Base-by-base conservation (phyloP, 2,329 filamentous ascomycete species). In the Dactylellina sp. region DNA sequence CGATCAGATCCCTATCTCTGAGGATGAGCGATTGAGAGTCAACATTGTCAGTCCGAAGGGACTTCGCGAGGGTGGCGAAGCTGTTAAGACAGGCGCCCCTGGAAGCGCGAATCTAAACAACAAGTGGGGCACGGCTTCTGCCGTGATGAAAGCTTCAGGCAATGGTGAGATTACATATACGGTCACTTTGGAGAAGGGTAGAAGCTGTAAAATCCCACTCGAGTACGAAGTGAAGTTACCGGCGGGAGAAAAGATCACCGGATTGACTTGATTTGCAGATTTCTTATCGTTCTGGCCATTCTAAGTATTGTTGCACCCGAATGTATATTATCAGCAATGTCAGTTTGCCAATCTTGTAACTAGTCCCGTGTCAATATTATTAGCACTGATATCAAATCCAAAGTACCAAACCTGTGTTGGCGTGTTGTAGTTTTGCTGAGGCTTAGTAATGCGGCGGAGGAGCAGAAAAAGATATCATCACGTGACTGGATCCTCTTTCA, bases 221-320 rank as follows among this genome's bases (percentile, higher is more conserved):
- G 87, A 89, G 81, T 91, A 90, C 80, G 84, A 86, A 71, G 84
- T 88, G 16, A 83, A 83, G 20, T 82, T 86, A 76, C 88, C 88
- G 0, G 80, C 80, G 14, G 84, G 84, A 7, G 85, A 87, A 74
- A 79, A 76, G 5, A 82, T 83, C 28, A 52, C 60, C n/a, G 68
- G 68, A 9, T 47, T 65, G 32, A 65, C 60, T 49, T 72, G 25
- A 57, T 28, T 53, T 9, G 18, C 9, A 22, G 1, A 4, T 14
- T 56, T 2, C 18, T 53, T 32, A 37, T 35, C 25, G 18, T 52
- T 25, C 14, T n/a, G n/a, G 25, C 2, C 37, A 35, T 32, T 9
- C 7, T 49, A 49, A 12, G 22, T 50, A 50, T 50, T 28, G 16
- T 14, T 6, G 24, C n/a, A 28, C 11, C 22, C 28, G 24, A 20